A percentile compares a stretch with the other conserved stretches of the same genome.
Evolutionary conservation across 495 filamentous ascomycete genomes (phyloP).

Genomic region (Sphaerosporella brunnea): DNA sequence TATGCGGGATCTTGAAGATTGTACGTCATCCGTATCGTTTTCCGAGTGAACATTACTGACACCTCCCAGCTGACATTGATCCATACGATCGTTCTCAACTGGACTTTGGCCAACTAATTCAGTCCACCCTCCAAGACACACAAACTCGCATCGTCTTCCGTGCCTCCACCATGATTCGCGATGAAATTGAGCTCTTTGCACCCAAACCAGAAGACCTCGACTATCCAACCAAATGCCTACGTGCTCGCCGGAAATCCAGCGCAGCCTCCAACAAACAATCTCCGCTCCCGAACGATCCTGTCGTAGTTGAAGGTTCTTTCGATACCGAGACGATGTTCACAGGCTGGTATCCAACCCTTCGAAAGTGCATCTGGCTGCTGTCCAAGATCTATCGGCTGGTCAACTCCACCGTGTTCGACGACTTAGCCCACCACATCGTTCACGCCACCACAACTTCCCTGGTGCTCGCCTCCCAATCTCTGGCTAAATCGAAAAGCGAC

Average conservation of each 20-base stretch:
- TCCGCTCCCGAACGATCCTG: constrained; percentile 34
- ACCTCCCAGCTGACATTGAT: constrained; percentile 29
- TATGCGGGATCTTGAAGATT: constrained; percentile 47
- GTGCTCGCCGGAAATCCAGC: constrained; percentile 26
- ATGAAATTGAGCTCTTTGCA: constrained; percentile 53
- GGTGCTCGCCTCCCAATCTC: constrained; percentile 36
- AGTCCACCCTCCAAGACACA: constrained; percentile 52
- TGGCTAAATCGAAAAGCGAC: constrained; percentile 32
- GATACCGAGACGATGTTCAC: constrained; percentile 21
- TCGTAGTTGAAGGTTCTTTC: constrained; percentile 34
- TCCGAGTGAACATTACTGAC: constrained; percentile 8
- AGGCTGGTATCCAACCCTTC: constrained; percentile 53
- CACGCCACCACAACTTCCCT: constrained; percentile 56
- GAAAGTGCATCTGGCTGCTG: constrained; percentile 59
- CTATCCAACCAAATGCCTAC: constrained; percentile 17
- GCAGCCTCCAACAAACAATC: constrained; percentile 27
- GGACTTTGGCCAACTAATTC: constrained; percentile 49
- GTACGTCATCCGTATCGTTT: background rate
- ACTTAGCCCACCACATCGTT: constrained; percentile 60
- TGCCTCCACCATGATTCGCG: constrained; percentile 43
- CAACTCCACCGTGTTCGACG: constrained; percentile 56
- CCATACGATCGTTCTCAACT: constrained; percentile 31
- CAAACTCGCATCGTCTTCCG: constrained; percentile 57
- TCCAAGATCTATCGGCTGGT: constrained; percentile 61
- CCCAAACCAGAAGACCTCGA: constrained; percentile 53